Conservation (phyloP, 2,329 filamentous ascomycete genomes). For the Lomentospora prolificans region DNA sequence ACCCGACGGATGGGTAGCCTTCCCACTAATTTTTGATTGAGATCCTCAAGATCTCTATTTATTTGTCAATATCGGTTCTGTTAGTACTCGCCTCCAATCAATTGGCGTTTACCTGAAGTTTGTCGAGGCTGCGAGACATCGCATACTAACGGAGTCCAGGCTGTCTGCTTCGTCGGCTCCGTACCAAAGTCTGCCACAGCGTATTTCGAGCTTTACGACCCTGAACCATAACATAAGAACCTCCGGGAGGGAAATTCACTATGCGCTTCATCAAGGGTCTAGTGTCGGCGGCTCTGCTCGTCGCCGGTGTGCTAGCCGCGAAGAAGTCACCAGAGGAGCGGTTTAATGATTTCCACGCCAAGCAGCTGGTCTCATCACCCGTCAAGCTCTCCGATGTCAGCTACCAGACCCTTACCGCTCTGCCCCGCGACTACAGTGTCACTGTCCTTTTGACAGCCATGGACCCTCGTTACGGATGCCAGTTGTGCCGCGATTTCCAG, state of each 20-base stretch:
- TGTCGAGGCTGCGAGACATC: too few relatives aligned
- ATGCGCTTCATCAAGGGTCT: slow-evolving; percentile 63
- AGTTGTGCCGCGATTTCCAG: slow-evolving; percentile 82
- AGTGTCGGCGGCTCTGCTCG: slow-evolving; percentile 52
- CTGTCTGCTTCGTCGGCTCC: too few relatives aligned
- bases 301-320: slow-evolving; percentile 49
- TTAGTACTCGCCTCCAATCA: background rate
- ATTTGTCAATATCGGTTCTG: background rate
- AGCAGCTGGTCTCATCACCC: slow-evolving; percentile 55
- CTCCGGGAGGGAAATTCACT: slow-evolving; percentile 19
- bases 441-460: slow-evolving; percentile 80
- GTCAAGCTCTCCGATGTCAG: slow-evolving; percentile 68
- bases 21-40: background rate
- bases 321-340: slow-evolving; percentile 55
- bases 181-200: too few relatives aligned
- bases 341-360: slow-evolving; percentile 61
- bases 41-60: background rate
- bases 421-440: slow-evolving; percentile 74
- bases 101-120: background rate
- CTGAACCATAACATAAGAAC: background rate
- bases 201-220: background rate
- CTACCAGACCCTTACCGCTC: slow-evolving; percentile 66
- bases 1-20: background rate
- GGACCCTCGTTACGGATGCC: slow-evolving; percentile 73
- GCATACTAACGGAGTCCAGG: background rate